These are phyloP conservation scores for Botrytis hyacinthi DNA, from an alignment of 2,329 filamentous ascomycete species.

Conservation along the genomic window DNA sequence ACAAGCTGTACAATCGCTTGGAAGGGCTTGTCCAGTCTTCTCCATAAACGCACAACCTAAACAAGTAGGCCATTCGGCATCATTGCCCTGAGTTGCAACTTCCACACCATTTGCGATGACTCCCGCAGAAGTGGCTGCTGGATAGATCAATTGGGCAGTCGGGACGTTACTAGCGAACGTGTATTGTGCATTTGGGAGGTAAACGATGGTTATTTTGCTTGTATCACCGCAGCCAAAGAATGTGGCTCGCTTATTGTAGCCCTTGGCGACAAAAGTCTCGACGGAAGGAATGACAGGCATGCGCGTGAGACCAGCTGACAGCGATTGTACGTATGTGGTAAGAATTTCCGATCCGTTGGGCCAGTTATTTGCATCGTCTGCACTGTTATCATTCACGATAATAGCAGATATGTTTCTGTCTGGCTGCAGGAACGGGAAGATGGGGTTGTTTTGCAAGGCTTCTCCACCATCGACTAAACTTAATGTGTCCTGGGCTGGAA, in stretches of 20 bases:
- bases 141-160: conserved; percentile 40
- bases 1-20: conserved; percentile 41
- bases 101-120: conserved; percentile 44
- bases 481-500: conserved; percentile 40
- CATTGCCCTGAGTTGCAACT: conserved; percentile 41
- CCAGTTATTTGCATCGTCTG: conserved; percentile 41
- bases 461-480: conserved; percentile 48
- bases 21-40: conserved; percentile 38
- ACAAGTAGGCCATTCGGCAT: conserved; percentile 41
- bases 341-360: conserved; percentile 47
- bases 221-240: conserved; percentile 47
- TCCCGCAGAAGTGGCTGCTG: conserved; percentile 37
- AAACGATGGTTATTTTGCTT: conserved; percentile 31
- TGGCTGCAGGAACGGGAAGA: conserved; percentile 48
- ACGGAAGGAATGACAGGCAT: conserved; percentile 47
- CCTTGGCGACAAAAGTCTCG: conserved; percentile 39
- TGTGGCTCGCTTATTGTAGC: conserved; percentile 31
- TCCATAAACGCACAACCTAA: conserved; percentile 45
- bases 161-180: conserved; percentile 39
- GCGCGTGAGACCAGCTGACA: conserved; percentile 33
- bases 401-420: conserved; percentile 43
- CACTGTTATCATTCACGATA: conserved; percentile 47
- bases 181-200: conserved; percentile 45
- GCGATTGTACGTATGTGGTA: conserved; percentile 32
- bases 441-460: conserved; percentile 46